A percentile compares a stretch with the other conserved stretches of the same genome.
Conservation (phyloP, 2,329 filamentous ascomycete genomes). For the Epichloe sp. region DNA sequence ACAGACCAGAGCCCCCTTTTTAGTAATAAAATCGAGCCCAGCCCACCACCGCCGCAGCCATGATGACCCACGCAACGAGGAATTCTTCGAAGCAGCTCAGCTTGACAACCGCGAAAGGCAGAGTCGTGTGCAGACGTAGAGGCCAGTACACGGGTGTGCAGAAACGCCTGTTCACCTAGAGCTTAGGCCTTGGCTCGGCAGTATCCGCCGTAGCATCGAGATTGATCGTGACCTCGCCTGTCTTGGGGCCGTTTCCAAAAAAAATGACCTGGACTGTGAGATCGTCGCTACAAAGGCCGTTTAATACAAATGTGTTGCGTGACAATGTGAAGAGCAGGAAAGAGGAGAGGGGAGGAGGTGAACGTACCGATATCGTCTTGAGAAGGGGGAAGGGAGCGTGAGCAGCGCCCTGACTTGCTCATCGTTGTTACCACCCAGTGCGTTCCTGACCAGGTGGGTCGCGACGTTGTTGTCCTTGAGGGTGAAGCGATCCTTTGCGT, state of each 20-base stretch:
- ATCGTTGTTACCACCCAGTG: constrained; percentile 80
- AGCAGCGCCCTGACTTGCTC: constrained; percentile 90
- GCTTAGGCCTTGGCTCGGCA: constrained; percentile 23
- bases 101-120: not conserved
- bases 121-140: not conserved
- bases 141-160: not conserved
- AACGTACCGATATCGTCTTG: constrained; percentile 68
- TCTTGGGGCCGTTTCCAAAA: constrained; percentile 79
- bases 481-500: constrained; percentile 69
- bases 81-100: not conserved
- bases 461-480: constrained; percentile 93
- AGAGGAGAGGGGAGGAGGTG: not conserved
- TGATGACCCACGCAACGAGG: not conserved
- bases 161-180: constrained; percentile 16
- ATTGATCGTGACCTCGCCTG: constrained; percentile 71
- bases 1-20: not conserved
- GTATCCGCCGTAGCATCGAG: constrained; percentile 62
- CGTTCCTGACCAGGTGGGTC: constrained; percentile 90
- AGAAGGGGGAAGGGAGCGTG: constrained; percentile 83
- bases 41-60: not conserved
- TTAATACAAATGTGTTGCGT: not conserved
- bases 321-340: not conserved
- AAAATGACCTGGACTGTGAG: constrained; percentile 97
- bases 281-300: constrained; percentile 53
- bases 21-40: not conserved